Percentiles rank a stretch among this genome's conserved stretches.
Conservation (phyloP, 768 basidiomycete species). For the Leccinum uliginosum region DNA sequence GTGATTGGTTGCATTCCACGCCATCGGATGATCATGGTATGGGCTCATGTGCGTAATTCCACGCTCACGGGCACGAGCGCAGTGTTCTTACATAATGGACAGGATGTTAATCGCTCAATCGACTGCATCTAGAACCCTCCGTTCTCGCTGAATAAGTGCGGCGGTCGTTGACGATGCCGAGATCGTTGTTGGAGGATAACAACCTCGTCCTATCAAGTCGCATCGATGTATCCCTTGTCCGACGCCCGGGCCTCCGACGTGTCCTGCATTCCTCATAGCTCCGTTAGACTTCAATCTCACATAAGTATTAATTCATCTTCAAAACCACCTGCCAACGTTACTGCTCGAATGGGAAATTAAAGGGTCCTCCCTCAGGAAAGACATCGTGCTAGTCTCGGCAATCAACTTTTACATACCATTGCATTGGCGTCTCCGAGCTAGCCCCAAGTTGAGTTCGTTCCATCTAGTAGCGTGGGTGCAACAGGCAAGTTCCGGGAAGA, state of each 20-base stretch:
- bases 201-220: constrained; percentile 11
- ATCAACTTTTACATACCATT: background rate
- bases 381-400: background rate
- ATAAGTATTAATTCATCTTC: background rate
- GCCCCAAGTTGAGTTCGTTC: background rate
- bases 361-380: background rate
- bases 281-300: background rate
- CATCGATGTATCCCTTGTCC: background rate
- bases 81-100: background rate
- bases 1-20: background rate
- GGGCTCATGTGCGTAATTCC: background rate
- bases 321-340: background rate
- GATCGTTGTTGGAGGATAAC: constrained; percentile 4
- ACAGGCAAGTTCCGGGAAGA: background rate
- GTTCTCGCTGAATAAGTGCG: background rate
- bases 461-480: background rate
- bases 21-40: background rate
- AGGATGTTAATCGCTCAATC: background rate
- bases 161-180: background rate
- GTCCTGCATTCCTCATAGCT: background rate
- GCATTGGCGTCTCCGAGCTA: background rate
- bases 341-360: background rate
- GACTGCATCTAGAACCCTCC: background rate
- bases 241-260: background rate
- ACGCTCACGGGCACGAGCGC: background rate